Evolutionary conservation across 495 filamentous ascomycete genomes (phyloP), one percentile per base, ranked within the genome.

Genomic region (Recurvomyces mirabilis): DNA sequence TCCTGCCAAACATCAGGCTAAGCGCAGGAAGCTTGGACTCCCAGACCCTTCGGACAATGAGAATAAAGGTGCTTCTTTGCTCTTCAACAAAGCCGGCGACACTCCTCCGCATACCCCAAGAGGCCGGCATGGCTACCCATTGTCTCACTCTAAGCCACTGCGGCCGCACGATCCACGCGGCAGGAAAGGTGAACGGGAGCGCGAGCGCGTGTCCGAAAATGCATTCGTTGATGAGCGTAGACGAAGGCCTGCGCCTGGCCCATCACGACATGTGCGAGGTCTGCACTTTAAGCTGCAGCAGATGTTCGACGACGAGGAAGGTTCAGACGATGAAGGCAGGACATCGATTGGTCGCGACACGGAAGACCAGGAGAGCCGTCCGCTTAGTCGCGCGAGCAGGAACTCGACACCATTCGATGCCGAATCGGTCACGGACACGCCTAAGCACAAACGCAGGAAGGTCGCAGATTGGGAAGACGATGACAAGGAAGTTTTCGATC

Each of bases 281-380:
- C 62, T 78, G 12, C 73, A 78, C 47, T 65, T 72, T 50, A 65
- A 65, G 13, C 56, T 79, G 33, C 61, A 65, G 25, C 62, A 59
- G 30, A 58, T 58, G 38, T 58, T 52, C 25, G 54, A 55, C 10
- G 52, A 58, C 9, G 60, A 68, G 20, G 61, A 65, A 19, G 77
- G 79, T 46, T 76, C 70, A 12, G 76, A 80, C 35, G 70, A 74
- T 31, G 74, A 79, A 47, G 51, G 51, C 3, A 44, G 49, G 15
- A 68, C 57, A 15, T 79, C 82, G 22, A 60, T 79, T 19, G 73
- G 70, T 5, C 66, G 77, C 36, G 84, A 91, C 52, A 86, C 79
- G 0, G 84, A 89, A 56, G 86, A 91, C 44, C 75, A 77, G 37
- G 87, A 89, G 35, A 93, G 86, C 44, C 70, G 84, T 14, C 80